Conservation (phyloP, 257 asterid species). For the Ajuga chamaepitys region DNA sequence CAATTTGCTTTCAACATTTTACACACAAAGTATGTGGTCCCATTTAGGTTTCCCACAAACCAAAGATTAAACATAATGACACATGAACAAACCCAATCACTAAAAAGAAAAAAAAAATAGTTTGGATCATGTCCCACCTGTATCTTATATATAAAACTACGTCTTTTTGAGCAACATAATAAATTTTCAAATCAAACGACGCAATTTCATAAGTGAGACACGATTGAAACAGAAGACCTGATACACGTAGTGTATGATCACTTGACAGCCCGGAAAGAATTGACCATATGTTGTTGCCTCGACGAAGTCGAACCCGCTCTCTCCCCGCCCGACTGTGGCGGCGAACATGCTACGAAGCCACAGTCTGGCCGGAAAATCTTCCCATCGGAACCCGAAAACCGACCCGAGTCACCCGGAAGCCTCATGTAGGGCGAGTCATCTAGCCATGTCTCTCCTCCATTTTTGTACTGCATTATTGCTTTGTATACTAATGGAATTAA, state of each 20-base stretch:
- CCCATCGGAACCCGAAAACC: slow-evolving; percentile 36
- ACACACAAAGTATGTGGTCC: slow-evolving; percentile 8
- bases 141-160: too few species aligned
- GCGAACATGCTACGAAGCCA: slow-evolving; percentile 32
- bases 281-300: slow-evolving; percentile 17
- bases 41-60: slow-evolving; percentile 29
- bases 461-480: slow-evolving; percentile 73
- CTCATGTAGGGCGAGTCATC: slow-evolving; percentile 54
- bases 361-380: slow-evolving; percentile 38
- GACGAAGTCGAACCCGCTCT: slow-evolving; percentile 21
- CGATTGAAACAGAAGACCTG: too few species aligned
- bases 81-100: background rate
- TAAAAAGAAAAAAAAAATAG: background rate
- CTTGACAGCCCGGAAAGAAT: slow-evolving; percentile 31
- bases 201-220: too few species aligned
- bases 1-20: background rate
- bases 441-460: slow-evolving; percentile 44
- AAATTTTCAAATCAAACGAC: too few species aligned
- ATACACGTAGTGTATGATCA: slow-evolving; percentile 8
- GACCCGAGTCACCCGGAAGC: slow-evolving; percentile 75
- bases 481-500: slow-evolving; percentile 70
- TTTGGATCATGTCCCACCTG: too few species aligned
- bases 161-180: too few species aligned
- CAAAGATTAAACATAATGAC: background rate
- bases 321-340: slow-evolving; percentile 23